Evolutionary conservation across 371 early-diverging fungal genomes (phyloP), one percentile per base, ranked within the genome.

Genomic region (Mortierella sp.): DNA sequence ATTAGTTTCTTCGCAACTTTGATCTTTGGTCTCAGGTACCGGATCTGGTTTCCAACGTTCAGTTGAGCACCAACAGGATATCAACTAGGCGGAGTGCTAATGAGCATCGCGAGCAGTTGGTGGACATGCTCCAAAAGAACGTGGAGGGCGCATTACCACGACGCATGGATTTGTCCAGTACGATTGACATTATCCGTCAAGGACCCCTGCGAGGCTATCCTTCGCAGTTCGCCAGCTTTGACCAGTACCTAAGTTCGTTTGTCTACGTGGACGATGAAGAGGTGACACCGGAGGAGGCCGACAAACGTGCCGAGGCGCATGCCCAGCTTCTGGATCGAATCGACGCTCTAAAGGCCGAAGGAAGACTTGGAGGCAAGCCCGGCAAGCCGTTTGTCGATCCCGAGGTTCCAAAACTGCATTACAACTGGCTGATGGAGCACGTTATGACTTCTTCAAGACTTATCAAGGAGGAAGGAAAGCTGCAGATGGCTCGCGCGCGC

Each of bases 211-310:
- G 59, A 31, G 72, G 46, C 5, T 44, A 6, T 16, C 75, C 48
- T 6, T 14, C 64, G 0, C 82, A 80, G 16, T 80, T 75, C 43
- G 16, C 59, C 40, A 81, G 69, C 1, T 72, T 95, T 21, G 87
- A 82, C 2, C 91, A 86, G 14, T 95, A 91, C 75, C 80, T 94
- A 9, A 78, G 82, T 6, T 92, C 95, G 0, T 94, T 93, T 82
- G 82, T 92, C 24, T 88, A 90, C 13, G 75, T 89, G 3, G 93
- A 93, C 64, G 93, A 93, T 19, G 90, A 91, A 40, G 93, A 93
- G 46, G 81, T 91, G 5, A 90, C 93, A 0, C 88, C 88, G 4
- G 91, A 91, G 34, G 91, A 91, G 40, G 87, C 90, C 2, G 82
- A 92, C 1, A 64, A 43, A 2, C 79, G 91, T 1, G 88, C 91